Evolutionary conservation across 139 green algal genomes (phyloP).

Genomic region (Trebouxia sp.): DNA sequence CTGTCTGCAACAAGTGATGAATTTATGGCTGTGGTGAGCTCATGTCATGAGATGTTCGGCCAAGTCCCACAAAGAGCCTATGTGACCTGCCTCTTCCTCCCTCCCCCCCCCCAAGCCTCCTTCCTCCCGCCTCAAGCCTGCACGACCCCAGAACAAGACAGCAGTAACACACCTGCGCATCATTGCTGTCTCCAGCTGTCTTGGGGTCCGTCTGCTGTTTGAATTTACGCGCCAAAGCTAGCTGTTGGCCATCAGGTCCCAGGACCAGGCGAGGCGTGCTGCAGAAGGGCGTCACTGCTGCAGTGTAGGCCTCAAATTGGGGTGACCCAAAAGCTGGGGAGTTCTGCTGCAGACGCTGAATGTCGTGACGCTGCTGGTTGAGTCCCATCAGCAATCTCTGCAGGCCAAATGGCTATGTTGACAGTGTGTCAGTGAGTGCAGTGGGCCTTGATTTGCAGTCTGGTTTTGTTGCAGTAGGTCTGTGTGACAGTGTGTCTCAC

Average conservation of each 20-base stretch:
- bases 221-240: neutral
- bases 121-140: too few relatives aligned
- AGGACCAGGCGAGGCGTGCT: neutral
- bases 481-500: too few relatives aligned
- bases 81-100: too few relatives aligned
- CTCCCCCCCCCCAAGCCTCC: too few relatives aligned
- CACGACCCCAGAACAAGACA: neutral
- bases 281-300: neutral
- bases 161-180: neutral
- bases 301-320: neutral
- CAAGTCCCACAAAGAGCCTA: too few relatives aligned
- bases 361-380: neutral
- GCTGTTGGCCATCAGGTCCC: neutral
- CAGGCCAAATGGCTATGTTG: too few relatives aligned
- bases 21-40: too few relatives aligned
- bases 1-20: too few relatives aligned
- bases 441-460: too few relatives aligned
- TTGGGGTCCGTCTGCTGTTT: conserved; percentile 4
- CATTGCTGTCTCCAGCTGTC: neutral
- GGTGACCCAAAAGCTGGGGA: neutral
- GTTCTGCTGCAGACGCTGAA: neutral
- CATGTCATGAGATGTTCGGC: too few relatives aligned
- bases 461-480: too few relatives aligned
- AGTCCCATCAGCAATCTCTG: neutral
- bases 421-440: too few relatives aligned